Percentiles rank a stretch among this genome's conserved stretches.
These are phyloP conservation scores for Starmera stellimalicola DNA, from an alignment of 1,139 yeast species.

Conservation along the genomic window DNA sequence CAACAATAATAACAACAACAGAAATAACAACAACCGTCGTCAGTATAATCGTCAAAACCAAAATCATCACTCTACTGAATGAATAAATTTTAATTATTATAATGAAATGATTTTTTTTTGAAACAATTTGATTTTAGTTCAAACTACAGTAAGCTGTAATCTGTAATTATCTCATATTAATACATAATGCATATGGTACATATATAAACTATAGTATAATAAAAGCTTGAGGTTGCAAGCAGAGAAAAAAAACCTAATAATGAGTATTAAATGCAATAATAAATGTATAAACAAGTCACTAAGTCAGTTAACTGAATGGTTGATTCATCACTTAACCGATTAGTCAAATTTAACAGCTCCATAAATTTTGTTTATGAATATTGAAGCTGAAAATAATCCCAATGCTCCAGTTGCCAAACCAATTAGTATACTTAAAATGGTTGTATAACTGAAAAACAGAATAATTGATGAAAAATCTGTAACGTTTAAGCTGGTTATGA, in stretches of 20 bases:
- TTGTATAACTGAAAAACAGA: slow-evolving; percentile 64
- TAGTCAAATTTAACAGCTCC: slow-evolving; percentile 50
- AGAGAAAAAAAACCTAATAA: too few relatives aligned
- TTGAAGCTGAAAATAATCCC: slow-evolving; percentile 55
- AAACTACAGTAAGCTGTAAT: too few relatives aligned
- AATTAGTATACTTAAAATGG: slow-evolving; percentile 50
- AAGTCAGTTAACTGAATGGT: too few relatives aligned
- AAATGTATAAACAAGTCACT: not conserved
- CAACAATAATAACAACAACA: slow-evolving; percentile 6
- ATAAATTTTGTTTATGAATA: slow-evolving; percentile 51
- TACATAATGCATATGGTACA: too few relatives aligned
- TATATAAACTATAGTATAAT: too few relatives aligned
- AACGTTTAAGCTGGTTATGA: slow-evolving; percentile 43
- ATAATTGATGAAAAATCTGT: slow-evolving; percentile 62
- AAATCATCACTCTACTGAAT: slow-evolving; percentile 2
- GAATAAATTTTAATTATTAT: not conserved
- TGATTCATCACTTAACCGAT: too few relatives aligned
- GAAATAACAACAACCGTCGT: slow-evolving; percentile 6
- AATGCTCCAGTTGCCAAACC: slow-evolving; percentile 73
- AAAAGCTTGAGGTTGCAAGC: too few relatives aligned
- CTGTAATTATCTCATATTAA: too few relatives aligned
- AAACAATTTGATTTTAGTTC: too few relatives aligned
- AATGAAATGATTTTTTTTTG: too few relatives aligned
- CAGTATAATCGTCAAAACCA: slow-evolving; percentile 4
- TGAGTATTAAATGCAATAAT: too few relatives aligned